These are phyloP conservation scores for Geopyxis carbonaria DNA, from an alignment of 495 filamentous ascomycete species.

Conservation along the genomic window DNA sequence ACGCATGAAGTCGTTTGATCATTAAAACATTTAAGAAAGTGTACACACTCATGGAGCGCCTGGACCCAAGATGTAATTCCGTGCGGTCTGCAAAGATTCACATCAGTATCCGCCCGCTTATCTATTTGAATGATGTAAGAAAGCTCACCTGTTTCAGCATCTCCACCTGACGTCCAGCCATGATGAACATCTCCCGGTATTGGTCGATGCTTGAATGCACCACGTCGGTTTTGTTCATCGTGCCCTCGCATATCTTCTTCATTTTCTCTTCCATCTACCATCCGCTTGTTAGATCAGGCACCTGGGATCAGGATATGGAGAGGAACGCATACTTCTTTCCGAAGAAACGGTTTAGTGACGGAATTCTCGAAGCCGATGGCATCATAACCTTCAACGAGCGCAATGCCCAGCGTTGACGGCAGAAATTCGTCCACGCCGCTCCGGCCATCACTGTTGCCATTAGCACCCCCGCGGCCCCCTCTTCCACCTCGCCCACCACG, in stretches of 20 bases:
- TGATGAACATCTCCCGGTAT: slow-evolving; percentile 69
- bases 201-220: slow-evolving; percentile 63
- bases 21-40: no score
- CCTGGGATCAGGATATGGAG: slow-evolving; percentile 14
- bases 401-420: slow-evolving; percentile 75
- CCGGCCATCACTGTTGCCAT: slow-evolving; percentile 27
- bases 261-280: slow-evolving; percentile 68
- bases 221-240: slow-evolving; percentile 50
- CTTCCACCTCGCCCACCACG: slow-evolving; percentile 33
- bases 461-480: slow-evolving; percentile 31
- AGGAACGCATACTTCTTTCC: slow-evolving; percentile 46
- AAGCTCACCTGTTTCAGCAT: slow-evolving; percentile 54
- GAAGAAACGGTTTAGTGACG: slow-evolving; percentile 87
- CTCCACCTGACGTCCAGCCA: slow-evolving; percentile 53
- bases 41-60: no score
- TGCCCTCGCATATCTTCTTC: slow-evolving; percentile 89
- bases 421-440: slow-evolving; percentile 67
- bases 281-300: background rate
- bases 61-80: no score
- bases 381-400: slow-evolving; percentile 84
- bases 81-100: no score
- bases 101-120: no score
- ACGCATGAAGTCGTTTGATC: no score
- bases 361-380: slow-evolving; percentile 77
- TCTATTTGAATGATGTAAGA: no score